Conservation (phyloP, 768 basidiomycete species). For the Hericium coralloides region DNA sequence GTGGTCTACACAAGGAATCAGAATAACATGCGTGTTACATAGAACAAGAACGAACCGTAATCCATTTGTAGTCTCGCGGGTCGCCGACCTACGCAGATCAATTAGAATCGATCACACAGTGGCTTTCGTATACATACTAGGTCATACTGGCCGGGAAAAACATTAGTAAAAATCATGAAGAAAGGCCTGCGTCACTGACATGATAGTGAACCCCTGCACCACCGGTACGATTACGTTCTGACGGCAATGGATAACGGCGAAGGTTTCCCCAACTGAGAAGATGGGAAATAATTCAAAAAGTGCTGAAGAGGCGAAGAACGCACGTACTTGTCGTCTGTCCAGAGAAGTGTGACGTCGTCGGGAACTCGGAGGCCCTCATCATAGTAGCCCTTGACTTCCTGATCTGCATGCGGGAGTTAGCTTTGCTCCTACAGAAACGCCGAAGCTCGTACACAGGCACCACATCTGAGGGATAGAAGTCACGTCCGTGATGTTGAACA, state of each 20-base stretch:
- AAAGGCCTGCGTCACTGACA: slow-evolving; percentile 24
- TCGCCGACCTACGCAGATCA: slow-evolving; percentile 39
- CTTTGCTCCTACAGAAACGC: background rate
- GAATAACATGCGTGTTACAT: background rate
- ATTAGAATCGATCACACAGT: background rate
- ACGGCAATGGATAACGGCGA: slow-evolving; percentile 44
- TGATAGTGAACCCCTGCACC: slow-evolving; percentile 69
- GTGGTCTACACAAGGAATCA: slow-evolving; percentile 28
- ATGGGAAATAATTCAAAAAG: background rate
- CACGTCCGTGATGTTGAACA: slow-evolving; percentile 38
- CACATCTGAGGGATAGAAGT: slow-evolving; percentile 56
- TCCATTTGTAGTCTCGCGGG: slow-evolving; percentile 67
- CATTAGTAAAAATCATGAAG: background rate
- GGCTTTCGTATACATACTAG: slow-evolving; percentile 34
- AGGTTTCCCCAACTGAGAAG: slow-evolving; percentile 57
- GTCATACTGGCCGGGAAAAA: slow-evolving; percentile 17
- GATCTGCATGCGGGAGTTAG: slow-evolving; percentile 20
- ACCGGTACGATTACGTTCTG: slow-evolving; percentile 51
- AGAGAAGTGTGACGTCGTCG: slow-evolving; percentile 54
- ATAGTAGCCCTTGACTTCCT: slow-evolving; percentile 62
- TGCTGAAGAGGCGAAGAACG: background rate
- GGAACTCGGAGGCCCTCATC: slow-evolving; percentile 52
- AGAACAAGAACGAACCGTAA: slow-evolving; percentile 31
- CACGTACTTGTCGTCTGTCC: slow-evolving; percentile 63
- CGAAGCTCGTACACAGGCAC: slow-evolving; percentile 38